Evolutionary conservation across 2,329 filamentous ascomycete species (phyloP).

Genomic region (Shiraia bambusicola): DNA sequence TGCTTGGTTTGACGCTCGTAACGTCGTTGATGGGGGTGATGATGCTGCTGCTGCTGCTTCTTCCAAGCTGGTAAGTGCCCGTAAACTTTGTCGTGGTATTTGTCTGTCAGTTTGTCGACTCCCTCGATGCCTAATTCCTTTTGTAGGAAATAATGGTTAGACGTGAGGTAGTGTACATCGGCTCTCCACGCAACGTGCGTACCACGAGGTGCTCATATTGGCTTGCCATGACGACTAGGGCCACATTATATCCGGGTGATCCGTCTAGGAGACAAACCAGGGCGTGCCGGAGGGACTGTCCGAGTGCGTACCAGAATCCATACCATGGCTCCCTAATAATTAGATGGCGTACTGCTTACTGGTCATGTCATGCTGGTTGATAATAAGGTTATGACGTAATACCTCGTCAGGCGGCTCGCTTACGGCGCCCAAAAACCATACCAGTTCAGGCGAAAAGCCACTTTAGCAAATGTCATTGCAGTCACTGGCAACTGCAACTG

Average conservation of each 20-base stretch:
- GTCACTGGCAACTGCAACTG: not conserved
- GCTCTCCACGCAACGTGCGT: slow-evolving; percentile 9
- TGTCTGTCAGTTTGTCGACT: slow-evolving; percentile 31
- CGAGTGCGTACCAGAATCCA: slow-evolving; percentile 1
- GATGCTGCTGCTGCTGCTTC: slow-evolving; percentile 11
- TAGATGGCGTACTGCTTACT: slow-evolving; percentile 1
- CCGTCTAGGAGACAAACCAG: slow-evolving; percentile 11
- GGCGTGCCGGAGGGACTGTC: slow-evolving; percentile 1
- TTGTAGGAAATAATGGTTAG: not conserved
- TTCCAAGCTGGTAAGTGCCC: slow-evolving; percentile 19
- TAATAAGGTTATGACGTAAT: not conserved
- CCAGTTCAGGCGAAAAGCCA: no score
- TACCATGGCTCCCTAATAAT: slow-evolving; percentile 4
- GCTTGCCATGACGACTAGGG: slow-evolving; percentile 19
- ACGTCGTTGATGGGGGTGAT: slow-evolving; percentile 5
- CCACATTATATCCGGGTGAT: slow-evolving; percentile 15
- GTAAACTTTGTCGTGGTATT: slow-evolving; percentile 33
- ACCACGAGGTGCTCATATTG: slow-evolving; percentile 31
- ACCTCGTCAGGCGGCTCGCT: not conserved
- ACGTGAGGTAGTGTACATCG: not conserved
- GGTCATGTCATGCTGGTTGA: not conserved
- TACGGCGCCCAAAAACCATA: not conserved
- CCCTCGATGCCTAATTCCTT: slow-evolving; percentile 42
- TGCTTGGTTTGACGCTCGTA: not conserved
- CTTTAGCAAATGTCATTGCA: no score